These are phyloP conservation scores for Colletotrichum nymphaeae DNA, from an alignment of 2,329 filamentous ascomycete genomes.

Conservation along the genomic window DNA sequence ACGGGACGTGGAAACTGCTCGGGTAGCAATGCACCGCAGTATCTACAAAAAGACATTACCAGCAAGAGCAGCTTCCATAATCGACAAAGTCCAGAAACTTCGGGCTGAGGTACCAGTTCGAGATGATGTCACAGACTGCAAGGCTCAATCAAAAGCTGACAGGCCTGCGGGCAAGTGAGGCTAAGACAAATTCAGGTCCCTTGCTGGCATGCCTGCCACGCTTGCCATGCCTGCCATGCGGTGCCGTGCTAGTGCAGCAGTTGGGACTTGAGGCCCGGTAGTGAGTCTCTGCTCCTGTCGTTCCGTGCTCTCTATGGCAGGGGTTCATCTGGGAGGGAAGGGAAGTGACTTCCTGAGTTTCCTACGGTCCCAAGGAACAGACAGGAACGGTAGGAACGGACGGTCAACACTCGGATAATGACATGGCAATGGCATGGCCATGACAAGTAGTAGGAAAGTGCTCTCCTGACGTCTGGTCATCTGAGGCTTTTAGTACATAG, in stretches of 20 bases:
- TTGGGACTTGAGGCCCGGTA: not conserved
- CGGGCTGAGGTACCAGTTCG: too few species aligned
- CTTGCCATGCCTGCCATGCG: constrained; percentile 7
- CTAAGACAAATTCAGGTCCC: constrained; percentile 27
- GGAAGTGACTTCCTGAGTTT: not conserved
- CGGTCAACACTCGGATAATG: not conserved
- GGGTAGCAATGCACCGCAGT: constrained; percentile 7
- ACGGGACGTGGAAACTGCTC: not conserved
- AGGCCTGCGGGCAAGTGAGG: constrained; percentile 1
- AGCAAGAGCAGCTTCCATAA: not conserved
- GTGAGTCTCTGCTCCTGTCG: constrained; percentile 1
- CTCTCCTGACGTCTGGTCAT: too few species aligned
- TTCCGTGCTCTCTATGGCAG: not conserved
- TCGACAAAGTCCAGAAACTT: not conserved
- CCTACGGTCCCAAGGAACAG: not conserved
- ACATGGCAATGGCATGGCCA: not conserved
- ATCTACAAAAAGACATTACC: constrained; percentile 1
- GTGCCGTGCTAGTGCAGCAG: constrained; percentile 2
- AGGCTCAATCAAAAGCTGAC: not conserved
- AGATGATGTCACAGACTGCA: constrained; percentile 26
- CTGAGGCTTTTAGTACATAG: not conserved
- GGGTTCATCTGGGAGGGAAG: not conserved
- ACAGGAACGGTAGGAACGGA: not conserved
- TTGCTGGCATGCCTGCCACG: constrained; percentile 12
- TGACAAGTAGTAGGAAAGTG: not conserved